Base-by-base conservation (phyloP, 495 filamentous ascomycete species). In the Melanomma pulvis-pyrius region DNA sequence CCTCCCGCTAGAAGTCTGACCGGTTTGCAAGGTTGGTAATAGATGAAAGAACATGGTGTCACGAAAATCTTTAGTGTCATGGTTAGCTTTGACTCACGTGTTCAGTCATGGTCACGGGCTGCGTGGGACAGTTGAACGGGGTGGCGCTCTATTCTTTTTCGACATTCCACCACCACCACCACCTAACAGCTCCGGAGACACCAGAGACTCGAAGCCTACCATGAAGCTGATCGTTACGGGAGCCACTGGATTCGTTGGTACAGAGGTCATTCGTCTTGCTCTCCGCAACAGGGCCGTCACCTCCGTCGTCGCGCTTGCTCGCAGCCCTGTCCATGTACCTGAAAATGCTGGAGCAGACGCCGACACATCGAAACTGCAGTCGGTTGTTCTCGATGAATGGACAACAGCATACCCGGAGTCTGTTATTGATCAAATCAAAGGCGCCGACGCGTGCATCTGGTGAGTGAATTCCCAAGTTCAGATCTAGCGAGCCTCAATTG, bases 201-300 rank as follows among this genome's bases (percentile, higher is more conserved):
- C 12, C 30, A 4, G 12, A 34, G 4, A 34, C 30, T 34, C 5
- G 30, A 34, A 34, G 4, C 12, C 12, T 4, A 47, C 15, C 5
- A 86, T 84, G 83, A 86, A 85, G 67, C 77, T 85, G 51, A 79
- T 85, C 55, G 66, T 86, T 28, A 75, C 77, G 34, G 82, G 83
- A 5, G 76, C 81, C 1, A 81, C 78, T 6, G 81, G 82, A 15
- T 80, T 80, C 49, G 73, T 84, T 8, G 82, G 73, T 30, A 72
- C 61, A 6, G 82, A 83, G 65, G 39, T 83, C 28, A 73, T 84
- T 66, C 73, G 74, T 17, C 79, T 57, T 2, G 53, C 53, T 19
- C 53, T 57, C 19, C 26, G 53, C 11, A 73, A 74, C 49, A 69
- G 67, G 21, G 66, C 74, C 32, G 76, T 84, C 32, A 80, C 76